Evolutionary conservation across 129 eudicot species (phyloP).

Genomic region (Deinandra increscens): DNA sequence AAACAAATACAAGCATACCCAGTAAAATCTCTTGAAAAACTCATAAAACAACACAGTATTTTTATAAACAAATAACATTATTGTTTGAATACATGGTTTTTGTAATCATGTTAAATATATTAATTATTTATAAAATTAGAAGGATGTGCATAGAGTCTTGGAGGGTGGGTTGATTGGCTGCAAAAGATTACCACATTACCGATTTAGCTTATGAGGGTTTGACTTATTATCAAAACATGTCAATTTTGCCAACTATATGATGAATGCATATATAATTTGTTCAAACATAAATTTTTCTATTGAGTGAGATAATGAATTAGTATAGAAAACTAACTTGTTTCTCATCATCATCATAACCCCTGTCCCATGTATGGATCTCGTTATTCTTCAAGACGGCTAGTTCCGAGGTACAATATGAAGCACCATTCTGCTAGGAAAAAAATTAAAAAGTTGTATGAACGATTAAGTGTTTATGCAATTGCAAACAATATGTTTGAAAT

Average conservation of each 20-base stretch:
- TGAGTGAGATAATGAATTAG: background rate
- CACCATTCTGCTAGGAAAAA: conserved; percentile 64
- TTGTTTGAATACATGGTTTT: background rate
- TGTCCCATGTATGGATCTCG: conserved; percentile 87
- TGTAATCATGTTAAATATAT: background rate
- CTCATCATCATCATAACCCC: conserved; percentile 91
- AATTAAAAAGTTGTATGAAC: background rate
- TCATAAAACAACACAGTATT: no score
- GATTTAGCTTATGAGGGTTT: background rate
- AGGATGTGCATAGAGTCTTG: background rate
- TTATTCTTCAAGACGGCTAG: conserved; percentile 83
- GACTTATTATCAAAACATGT: background rate
- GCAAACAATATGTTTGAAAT: background rate
- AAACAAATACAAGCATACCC: background rate
- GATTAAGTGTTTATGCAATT: background rate
- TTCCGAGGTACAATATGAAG: conserved; percentile 83
- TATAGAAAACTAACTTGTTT: conserved; percentile 65
- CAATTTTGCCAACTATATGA: background rate
- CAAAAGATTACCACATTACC: no score
- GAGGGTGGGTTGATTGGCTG: background rate
- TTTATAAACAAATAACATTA: background rate
- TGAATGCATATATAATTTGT: background rate
- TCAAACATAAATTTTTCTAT: background rate
- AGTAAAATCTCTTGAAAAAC: no score
- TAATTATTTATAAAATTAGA: background rate